Evolutionary conservation across 1,284 basidiomycete genomes (phyloP).

Genomic region (Apiotrichum akiyoshidainum): DNA sequence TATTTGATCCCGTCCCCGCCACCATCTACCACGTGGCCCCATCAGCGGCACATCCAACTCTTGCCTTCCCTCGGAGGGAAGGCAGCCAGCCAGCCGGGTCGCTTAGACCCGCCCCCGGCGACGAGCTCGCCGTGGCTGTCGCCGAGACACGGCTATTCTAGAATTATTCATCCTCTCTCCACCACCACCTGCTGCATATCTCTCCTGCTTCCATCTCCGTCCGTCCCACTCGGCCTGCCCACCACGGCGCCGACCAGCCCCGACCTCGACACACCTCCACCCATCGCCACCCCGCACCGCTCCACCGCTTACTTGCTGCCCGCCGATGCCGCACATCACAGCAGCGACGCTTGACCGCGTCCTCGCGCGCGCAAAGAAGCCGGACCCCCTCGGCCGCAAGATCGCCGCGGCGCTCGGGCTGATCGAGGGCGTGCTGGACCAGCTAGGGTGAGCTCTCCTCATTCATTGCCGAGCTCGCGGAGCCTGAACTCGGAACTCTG

Average conservation of each 20-base stretch:
- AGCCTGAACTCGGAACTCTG: neutral
- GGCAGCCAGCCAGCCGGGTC: too few relatives aligned
- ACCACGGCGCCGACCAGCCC: neutral
- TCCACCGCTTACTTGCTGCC: too few relatives aligned
- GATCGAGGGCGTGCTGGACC: constrained; percentile 69
- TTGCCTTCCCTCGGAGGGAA: too few relatives aligned
- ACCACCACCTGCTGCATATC: too few relatives aligned
- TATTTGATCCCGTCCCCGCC: too few relatives aligned
- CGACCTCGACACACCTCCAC: neutral
- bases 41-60: too few relatives aligned
- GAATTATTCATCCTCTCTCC: neutral
- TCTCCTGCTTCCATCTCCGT: too few relatives aligned
- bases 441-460: constrained; percentile 61
- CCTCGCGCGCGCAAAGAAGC: constrained; percentile 28
- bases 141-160: too few relatives aligned
- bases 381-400: constrained; percentile 52
- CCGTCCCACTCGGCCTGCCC: neutral
- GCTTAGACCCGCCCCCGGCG: too few relatives aligned
- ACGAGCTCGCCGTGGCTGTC: too few relatives aligned
- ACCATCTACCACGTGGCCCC: too few relatives aligned
- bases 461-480: too few relatives aligned
- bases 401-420: constrained; percentile 73
- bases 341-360: constrained; percentile 29
- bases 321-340: constrained; percentile 12
- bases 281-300: neutral